Percentiles rank a stretch among this genome's conserved stretches.
phyloP scores from a whole-genome alignment of 1,284 basidiomycete genomes.

The Cystobasidiaceae sp. region DNA sequence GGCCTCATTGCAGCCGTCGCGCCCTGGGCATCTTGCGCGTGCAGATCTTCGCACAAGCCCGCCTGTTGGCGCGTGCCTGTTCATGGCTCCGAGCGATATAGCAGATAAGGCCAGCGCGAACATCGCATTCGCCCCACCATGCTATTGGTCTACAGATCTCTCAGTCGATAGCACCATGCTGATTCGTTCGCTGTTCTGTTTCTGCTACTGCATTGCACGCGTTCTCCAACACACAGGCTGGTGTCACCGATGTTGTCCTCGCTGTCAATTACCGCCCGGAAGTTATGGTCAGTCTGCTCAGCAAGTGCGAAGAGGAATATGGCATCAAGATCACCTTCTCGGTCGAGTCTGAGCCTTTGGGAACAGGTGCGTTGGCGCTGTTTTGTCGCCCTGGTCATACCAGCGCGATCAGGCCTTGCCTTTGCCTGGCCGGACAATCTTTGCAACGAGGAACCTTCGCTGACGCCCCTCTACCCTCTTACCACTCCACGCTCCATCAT shows the following conservation, averaged over 20 bases:
- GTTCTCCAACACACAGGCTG: slow-evolving; percentile 45
- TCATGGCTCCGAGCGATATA: too few species aligned
- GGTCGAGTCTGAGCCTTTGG: slow-evolving; percentile 55
- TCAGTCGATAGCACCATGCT: background rate
- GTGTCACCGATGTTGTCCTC: slow-evolving; percentile 55
- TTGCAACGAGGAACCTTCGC: background rate
- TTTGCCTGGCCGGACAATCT: too few species aligned
- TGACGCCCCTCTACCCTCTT: background rate
- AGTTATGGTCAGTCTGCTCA: slow-evolving; percentile 54
- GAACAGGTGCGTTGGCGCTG: slow-evolving; percentile 51
- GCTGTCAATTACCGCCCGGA: slow-evolving; percentile 55
- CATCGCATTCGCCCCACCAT: too few species aligned
- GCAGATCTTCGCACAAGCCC: too few species aligned
- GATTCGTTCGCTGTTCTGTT: background rate
- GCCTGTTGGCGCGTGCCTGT: too few species aligned
- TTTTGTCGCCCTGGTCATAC: too few species aligned
- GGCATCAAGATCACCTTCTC: slow-evolving; percentile 54
- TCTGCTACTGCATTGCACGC: background rate
- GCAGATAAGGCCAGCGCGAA: too few species aligned
- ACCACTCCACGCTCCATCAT: background rate
- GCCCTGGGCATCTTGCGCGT: too few species aligned
- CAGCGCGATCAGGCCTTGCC: too few species aligned
- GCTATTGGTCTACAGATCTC: too few species aligned
- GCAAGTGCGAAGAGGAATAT: slow-evolving; percentile 54
- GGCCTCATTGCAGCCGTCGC: slow-evolving; percentile 17